Base-by-base conservation (phyloP, 805 yeast species). In the Cyberlindnera xylosilytica region DNA sequence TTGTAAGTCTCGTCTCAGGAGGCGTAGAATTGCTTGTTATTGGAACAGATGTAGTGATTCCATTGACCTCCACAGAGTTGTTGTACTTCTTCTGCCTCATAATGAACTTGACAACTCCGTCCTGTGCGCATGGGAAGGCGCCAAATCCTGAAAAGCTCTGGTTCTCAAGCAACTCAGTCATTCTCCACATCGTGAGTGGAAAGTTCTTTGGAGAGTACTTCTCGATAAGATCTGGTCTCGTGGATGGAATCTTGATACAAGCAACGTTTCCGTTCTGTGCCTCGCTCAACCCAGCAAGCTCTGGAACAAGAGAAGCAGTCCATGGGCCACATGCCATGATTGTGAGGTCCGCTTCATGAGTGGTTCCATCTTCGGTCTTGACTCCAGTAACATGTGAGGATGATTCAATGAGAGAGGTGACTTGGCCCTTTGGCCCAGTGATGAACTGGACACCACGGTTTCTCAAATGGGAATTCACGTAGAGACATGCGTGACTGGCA, bases 221-320 rank as follows among this genome's bases (percentile, higher is more conserved):
- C 4, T 50, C 52, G 12, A 51, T 42, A 20, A 68, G 42, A 38
- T 63, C 68, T n/a, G 49, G 50, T 34, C 70, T 53, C 13, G 58
- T 49, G 26, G 57, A 59, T 4, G 73, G 72, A 22, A 68, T 56
- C 40, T 63, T 58, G 45, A 62, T 51, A 10, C 58, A 43, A 2
- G 61, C 42, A 20, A 68, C 56, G 47, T 64, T 66, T 8, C 69
- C 72, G 4, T 59, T 54, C 8, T 64, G 54, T 1, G 63, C 71
- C 42, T 65, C 68, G 43, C 58, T 60, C 24, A 63, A 53, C 11
- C 68, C 67, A 37, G 57, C 61, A 8, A 67, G 45, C 22, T 48
- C 42, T 10, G 47, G 50, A 1, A 52, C 36, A 6, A 50, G 6
- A 3, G 50, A 46, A 4, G 55, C 37, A 5, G 54, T 33, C 57